Percentiles rank a stretch among this genome's conserved stretches.
phyloP scores from a whole-genome alignment of 2,329 filamentous ascomycete genomes.

The Aotearoamyces nothofagi region DNA sequence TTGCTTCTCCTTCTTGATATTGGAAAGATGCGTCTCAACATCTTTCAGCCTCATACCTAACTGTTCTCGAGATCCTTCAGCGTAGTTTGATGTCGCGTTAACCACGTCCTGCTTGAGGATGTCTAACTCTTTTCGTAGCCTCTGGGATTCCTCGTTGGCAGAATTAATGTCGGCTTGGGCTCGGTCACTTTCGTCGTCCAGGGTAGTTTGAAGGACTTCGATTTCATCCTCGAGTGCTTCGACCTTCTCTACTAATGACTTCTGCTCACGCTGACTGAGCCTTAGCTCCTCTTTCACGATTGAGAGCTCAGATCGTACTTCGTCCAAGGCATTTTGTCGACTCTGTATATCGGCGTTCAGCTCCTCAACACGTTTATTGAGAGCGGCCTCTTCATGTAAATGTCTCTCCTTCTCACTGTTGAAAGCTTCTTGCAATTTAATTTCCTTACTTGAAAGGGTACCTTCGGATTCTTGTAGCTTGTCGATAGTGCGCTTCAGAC shows the following conservation, averaged over 20 bases:
- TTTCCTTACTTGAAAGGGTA: slow-evolving; percentile 51
- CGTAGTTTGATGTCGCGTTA: slow-evolving; percentile 14
- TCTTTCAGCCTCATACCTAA: slow-evolving; percentile 42
- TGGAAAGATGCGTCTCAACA: slow-evolving; percentile 38
- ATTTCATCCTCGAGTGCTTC: slow-evolving; percentile 61
- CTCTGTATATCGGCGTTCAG: slow-evolving; percentile 56
- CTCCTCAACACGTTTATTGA: slow-evolving; percentile 60
- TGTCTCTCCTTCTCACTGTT: slow-evolving; percentile 60
- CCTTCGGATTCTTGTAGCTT: slow-evolving; percentile 54
- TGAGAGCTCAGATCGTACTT: slow-evolving; percentile 50
- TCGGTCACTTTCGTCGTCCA: slow-evolving; percentile 44
- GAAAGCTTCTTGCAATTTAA: slow-evolving; percentile 50
- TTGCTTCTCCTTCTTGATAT: slow-evolving; percentile 43
- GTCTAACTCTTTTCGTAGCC: slow-evolving; percentile 27
- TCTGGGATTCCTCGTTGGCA: slow-evolving; percentile 25
- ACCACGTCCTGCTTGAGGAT: slow-evolving; percentile 18
- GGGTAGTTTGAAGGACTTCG: slow-evolving; percentile 48
- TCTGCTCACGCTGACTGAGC: slow-evolving; percentile 47
- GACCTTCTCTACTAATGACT: slow-evolving; percentile 46
- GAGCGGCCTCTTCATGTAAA: slow-evolving; percentile 50
- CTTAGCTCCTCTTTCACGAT: slow-evolving; percentile 53
- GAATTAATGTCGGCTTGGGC: slow-evolving; percentile 31
- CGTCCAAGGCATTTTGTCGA: slow-evolving; percentile 49
- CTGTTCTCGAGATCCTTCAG: slow-evolving; percentile 30
- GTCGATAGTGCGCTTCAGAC: slow-evolving; percentile 57